Conservation (phyloP, 192 early-diverging fungal species). For the Globomyces pollinis-pini region DNA sequence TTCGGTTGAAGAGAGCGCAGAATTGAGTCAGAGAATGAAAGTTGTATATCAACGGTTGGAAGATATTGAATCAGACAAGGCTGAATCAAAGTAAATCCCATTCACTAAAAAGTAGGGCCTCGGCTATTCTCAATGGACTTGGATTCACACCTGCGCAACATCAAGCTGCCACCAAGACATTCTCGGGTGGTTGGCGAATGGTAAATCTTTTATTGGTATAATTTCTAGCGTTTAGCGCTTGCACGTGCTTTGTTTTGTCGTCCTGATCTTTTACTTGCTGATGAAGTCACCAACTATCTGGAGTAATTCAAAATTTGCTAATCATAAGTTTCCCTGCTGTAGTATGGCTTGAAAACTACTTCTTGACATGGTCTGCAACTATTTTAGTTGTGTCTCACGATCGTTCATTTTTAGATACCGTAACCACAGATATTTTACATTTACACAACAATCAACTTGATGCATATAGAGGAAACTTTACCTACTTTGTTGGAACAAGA, state of each 20-base stretch:
- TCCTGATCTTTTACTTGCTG: slow-evolving; percentile 75
- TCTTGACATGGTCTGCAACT: slow-evolving; percentile 85
- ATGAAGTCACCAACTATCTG: slow-evolving; percentile 67
- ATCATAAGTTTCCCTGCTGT: slow-evolving; percentile 96
- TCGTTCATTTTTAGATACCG: slow-evolving; percentile 91
- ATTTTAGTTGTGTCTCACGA: slow-evolving; percentile 98
- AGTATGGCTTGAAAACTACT: slow-evolving; percentile 93
- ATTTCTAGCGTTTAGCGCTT: slow-evolving; percentile 70
- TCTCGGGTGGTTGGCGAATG: slow-evolving; percentile 84
- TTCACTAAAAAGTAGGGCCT: too few relatives aligned
- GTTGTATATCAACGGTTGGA: slow-evolving; percentile 76
- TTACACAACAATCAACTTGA: slow-evolving; percentile 89
- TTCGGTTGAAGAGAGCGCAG: slow-evolving; percentile 39
- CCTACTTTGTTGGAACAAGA: slow-evolving; percentile 79
- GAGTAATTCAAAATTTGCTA: too few relatives aligned
- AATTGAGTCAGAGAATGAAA: slow-evolving; percentile 52
- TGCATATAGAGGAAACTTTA: slow-evolving; percentile 93
- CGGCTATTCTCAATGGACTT: slow-evolving; percentile 54
- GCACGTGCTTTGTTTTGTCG: slow-evolving; percentile 75
- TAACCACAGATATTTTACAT: slow-evolving; percentile 94
- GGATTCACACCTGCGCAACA: slow-evolving; percentile 64
- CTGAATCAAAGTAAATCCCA: too few relatives aligned
- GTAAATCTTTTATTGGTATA: too few relatives aligned
- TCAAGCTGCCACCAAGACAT: slow-evolving; percentile 52
- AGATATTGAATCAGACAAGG: slow-evolving; percentile 96